Evolutionary conservation across 1,139 yeast species (phyloP).

Genomic region (Yamadazyma triangularis): DNA sequence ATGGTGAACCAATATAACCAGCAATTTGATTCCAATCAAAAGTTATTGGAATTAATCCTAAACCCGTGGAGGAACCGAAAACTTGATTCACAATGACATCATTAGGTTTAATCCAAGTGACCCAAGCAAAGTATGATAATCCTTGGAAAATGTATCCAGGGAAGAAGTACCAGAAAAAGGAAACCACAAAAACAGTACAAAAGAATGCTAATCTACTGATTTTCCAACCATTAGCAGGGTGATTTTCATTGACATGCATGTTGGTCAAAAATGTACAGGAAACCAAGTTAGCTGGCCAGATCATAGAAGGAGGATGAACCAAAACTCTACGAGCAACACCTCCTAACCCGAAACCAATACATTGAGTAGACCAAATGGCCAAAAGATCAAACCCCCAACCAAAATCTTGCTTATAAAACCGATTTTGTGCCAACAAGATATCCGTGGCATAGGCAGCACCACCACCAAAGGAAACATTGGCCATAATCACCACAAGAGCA

Average conservation of each 20-base stretch:
- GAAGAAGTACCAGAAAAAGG: slow-evolving; percentile 38
- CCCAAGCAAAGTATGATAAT: slow-evolving; percentile 32
- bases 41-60: slow-evolving; percentile 58
- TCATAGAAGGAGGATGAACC: slow-evolving; percentile 58
- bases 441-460: slow-evolving; percentile 64
- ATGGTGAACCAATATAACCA: slow-evolving; percentile 60
- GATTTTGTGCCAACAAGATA: slow-evolving; percentile 52
- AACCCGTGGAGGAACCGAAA: slow-evolving; percentile 56
- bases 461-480: slow-evolving; percentile 45
- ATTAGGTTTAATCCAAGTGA: slow-evolving; percentile 39
- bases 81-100: slow-evolving; percentile 55
- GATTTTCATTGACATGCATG: slow-evolving; percentile 58
- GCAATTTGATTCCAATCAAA: slow-evolving; percentile 44
- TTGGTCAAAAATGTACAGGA: slow-evolving; percentile 49
- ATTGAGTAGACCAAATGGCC: slow-evolving; percentile 52
- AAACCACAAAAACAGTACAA: slow-evolving; percentile 20
- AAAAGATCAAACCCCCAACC: slow-evolving; percentile 40
- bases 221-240: slow-evolving; percentile 42
- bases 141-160: slow-evolving; percentile 40
- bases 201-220: slow-evolving; percentile 35
- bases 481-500: slow-evolving; percentile 58
- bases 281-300: slow-evolving; percentile 62
- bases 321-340: slow-evolving; percentile 54
- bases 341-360: slow-evolving; percentile 63
- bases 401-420: slow-evolving; percentile 42